These are phyloP conservation scores for Ophiostoma populinum DNA, from an alignment of 2,329 filamentous ascomycete genomes.

Conservation along the genomic window DNA sequence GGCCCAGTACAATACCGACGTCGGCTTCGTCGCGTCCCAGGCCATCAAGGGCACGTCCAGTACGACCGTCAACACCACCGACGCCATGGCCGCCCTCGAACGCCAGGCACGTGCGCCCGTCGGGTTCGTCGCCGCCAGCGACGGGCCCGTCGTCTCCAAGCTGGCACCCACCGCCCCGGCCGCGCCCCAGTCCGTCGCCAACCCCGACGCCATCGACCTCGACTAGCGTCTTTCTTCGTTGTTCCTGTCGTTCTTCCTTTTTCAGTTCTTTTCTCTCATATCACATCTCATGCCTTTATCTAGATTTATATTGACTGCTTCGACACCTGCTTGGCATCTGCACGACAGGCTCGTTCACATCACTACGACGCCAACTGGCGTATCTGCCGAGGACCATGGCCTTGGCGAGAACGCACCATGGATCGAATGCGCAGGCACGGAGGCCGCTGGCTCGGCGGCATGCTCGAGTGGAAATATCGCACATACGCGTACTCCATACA, in stretches of 20 bases:
- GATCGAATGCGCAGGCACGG: too few species aligned
- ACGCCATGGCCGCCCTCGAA: constrained; percentile 83
- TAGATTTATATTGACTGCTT: too few species aligned
- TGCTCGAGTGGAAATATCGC: too few species aligned
- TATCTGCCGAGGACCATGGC: too few species aligned
- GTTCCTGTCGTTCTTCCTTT: not conserved
- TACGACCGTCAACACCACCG: constrained; percentile 34
- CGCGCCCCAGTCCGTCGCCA: constrained; percentile 32
- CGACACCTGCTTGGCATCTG: too few species aligned
- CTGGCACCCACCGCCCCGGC: too few species aligned
- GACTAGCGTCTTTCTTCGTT: not conserved
- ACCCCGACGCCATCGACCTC: constrained; percentile 66
- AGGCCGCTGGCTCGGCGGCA: too few species aligned
- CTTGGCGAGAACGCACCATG: too few species aligned
- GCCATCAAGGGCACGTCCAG: constrained; percentile 49
- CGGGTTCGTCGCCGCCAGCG: constrained; percentile 81
- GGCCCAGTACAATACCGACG: constrained; percentile 95
- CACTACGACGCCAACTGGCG: too few species aligned
- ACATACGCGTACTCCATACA: too few species aligned
- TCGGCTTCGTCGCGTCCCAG: constrained; percentile 95
- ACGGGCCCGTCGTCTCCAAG: constrained; percentile 33
- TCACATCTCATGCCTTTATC: constrained; percentile 16
- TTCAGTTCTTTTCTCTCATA: not conserved
- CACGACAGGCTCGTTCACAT: too few species aligned
- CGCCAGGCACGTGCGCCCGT: constrained; percentile 73